Evolutionary conservation across 2,329 filamentous ascomycete genomes (phyloP), one percentile per base, ranked within the genome.

Genomic region (Claviceps pusilla): DNA sequence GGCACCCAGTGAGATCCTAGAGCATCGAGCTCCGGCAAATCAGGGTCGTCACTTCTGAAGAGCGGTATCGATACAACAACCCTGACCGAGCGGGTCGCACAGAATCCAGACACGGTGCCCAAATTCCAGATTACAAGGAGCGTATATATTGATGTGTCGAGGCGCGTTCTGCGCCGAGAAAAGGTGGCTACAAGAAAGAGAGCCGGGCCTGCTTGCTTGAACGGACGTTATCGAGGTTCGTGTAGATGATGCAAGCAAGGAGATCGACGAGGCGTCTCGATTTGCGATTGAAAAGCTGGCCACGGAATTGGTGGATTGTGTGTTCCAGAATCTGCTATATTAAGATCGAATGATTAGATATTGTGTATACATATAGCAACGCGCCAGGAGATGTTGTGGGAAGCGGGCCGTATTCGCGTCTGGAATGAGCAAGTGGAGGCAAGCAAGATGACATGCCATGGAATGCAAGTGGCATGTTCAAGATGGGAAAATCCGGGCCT

Each of bases 1-100:
- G 57, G 60, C 57, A 57, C 57, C 58, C 51, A 53, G 58, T 53
- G 55, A 56, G 51, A 58, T 59, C 59, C 55, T 63, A 47, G 62
- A 61, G 65, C 66, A 67, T 68, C 52, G 60, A 63, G 59, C 58
- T 54, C 56, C 52, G 56, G 56, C 50, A 55, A 11, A 53, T n/a
- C 43, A n/a, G 19, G 24, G n/a, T 29, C 9, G 39, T 48, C 24
- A 14, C n/a, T 31, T 29, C 16, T 10, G 39, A 39, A 45, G 29
- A 43, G 41, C 16, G 31, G 47, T 48, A 19, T 45, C 48, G 53
- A 50, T 12, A 46, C 48, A 46, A 14, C 24, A 53, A 45, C 37
- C 46, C 42, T 50, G 42, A 45, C 59, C 54, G 55, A 59, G 61
- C 60, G 60, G 35, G 45, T 28, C 58, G 43, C n/a, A 31, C 43